Percentiles rank a stretch among this genome's conserved stretches.
These are phyloP conservation scores for Neopestalotiopsis sp. DNA, from an alignment of 2,329 filamentous ascomycete species.

Conservation along the genomic window DNA sequence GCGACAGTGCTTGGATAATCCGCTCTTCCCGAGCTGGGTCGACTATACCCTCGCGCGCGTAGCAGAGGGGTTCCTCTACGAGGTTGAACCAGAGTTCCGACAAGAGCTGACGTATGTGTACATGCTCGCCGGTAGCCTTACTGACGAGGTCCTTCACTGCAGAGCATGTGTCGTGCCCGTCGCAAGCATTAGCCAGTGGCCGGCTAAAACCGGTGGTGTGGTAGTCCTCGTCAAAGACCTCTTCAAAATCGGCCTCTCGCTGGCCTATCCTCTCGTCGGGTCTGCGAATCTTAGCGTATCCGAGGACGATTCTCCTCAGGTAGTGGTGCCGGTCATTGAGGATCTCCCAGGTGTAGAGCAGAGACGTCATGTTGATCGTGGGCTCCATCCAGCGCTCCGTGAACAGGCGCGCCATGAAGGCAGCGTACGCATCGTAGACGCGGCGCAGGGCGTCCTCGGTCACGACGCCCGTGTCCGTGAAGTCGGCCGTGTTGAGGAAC, in stretches of 20 bases:
- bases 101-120: not conserved
- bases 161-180: not conserved
- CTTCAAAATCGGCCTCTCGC: slow-evolving; percentile 31
- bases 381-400: slow-evolving; percentile 33
- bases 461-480: slow-evolving; percentile 28
- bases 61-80: not conserved
- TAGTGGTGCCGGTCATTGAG: slow-evolving; percentile 28
- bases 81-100: not conserved
- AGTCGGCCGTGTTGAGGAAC: slow-evolving; percentile 31
- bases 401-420: slow-evolving; percentile 28
- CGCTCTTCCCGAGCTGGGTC: not conserved
- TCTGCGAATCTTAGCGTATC: not conserved
- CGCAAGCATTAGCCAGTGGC: slow-evolving; percentile 26
- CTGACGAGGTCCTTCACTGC: not conserved
- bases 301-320: not conserved
- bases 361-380: slow-evolving; percentile 27
- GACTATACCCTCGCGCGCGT: not conserved
- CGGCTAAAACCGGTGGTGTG: slow-evolving; percentile 31
- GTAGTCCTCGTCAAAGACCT: slow-evolving; percentile 29
- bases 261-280: slow-evolving; percentile 19
- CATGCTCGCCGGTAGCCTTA: not conserved
- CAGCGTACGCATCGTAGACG: slow-evolving; percentile 34
- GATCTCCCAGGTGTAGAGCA: slow-evolving; percentile 33
- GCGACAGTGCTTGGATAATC: slow-evolving; percentile 2
- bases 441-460: slow-evolving; percentile 29